Evolutionary conservation across 148 eudicot genomes (phyloP), one percentile per base, ranked within the genome.

Genomic region (Camellia lanceoleosa): DNA sequence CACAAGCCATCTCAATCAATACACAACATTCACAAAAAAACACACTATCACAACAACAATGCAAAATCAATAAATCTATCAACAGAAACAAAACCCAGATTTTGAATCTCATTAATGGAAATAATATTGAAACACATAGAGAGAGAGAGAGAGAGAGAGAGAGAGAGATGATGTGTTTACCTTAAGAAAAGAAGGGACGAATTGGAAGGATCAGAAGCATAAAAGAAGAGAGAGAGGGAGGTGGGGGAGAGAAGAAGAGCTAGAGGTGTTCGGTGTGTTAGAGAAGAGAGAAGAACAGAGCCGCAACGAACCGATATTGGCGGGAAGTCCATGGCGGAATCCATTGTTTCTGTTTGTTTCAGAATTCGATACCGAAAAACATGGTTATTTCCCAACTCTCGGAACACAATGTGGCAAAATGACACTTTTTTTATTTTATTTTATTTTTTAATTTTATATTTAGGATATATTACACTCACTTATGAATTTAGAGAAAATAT

Each of bases 181-280:
- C 78, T 74, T 16, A 55, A 58, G 66, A 80, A 74, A 73, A 66
- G 82, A 74, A 65, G 67, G 49, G 65, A 80, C 67, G 71, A 66
- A 74, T 8, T 73, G 61, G 74, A 30, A 74, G 72, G 73, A 74
- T 56, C 78, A 66, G 78, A 58, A 68, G 7, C 72, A 55, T 42
- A 73, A 64, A 63, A 20, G n/a, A 54, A 64, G 76, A 61, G 71
- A 46, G 51, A n/a, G 42, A 52, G 51, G n/a, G 11, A 76, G 55
- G 41, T 46, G 41, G 71, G 2, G 44, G 52, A 15, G 63, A 14
- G 51, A 10, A 64, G 42, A 19, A 2, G 3, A 47, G 63, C 51
- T 16, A 18, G 16, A 65, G 15, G 73, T 65, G 70, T 74, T 20
- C 1, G 60, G 19, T 74, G n/a, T 6, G 19, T 14, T 1, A 3